These are phyloP conservation scores for Neonectria hederae DNA, from an alignment of 2,329 filamentous ascomycete species.

Conservation along the genomic window DNA sequence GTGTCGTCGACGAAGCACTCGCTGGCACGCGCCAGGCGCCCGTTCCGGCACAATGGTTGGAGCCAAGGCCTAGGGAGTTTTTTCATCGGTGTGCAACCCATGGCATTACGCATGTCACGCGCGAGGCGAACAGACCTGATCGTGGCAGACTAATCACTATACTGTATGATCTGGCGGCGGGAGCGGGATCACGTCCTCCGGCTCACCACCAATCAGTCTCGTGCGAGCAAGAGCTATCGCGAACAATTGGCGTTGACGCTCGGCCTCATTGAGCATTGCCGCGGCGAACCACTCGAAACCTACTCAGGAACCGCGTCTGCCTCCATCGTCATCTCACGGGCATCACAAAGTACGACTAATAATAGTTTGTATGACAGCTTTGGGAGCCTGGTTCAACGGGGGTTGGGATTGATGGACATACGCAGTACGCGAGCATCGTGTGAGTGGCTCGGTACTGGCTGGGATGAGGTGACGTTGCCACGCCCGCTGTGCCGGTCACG, in stretches of 20 bases:
- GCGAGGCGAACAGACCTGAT: constrained; percentile 31
- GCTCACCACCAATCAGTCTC: constrained; percentile 8
- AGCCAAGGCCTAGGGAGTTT: constrained; percentile 17
- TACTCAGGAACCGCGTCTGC: constrained; percentile 1
- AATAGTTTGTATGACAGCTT: constrained; percentile 3
- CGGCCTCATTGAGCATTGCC: constrained; percentile 35
- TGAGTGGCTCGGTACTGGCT: constrained; percentile 23
- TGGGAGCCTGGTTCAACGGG: constrained; percentile 13
- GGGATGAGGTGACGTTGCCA: constrained; percentile 36
- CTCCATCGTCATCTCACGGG: neutral
- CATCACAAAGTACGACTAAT: neutral
- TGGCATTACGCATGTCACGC: constrained; percentile 39
- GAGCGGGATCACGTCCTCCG: constrained; percentile 18
- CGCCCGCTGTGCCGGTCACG: constrained; percentile 25
- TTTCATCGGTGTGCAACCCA: constrained; percentile 32
- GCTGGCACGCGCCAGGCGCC: constrained; percentile 38
- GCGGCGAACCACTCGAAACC: constrained; percentile 24
- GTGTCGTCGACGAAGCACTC: constrained; percentile 33
- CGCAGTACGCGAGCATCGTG: constrained; percentile 24
- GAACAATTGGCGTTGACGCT: constrained; percentile 14
- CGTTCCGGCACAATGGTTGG: constrained; percentile 41
- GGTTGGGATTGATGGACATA: constrained; percentile 19
- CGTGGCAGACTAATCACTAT: constrained; percentile 15
- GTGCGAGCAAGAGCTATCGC: neutral
- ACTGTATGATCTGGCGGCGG: constrained; percentile 22